Base-by-base conservation (phyloP, 495 filamentous ascomycete genomes). In the Penicillium lagena region DNA sequence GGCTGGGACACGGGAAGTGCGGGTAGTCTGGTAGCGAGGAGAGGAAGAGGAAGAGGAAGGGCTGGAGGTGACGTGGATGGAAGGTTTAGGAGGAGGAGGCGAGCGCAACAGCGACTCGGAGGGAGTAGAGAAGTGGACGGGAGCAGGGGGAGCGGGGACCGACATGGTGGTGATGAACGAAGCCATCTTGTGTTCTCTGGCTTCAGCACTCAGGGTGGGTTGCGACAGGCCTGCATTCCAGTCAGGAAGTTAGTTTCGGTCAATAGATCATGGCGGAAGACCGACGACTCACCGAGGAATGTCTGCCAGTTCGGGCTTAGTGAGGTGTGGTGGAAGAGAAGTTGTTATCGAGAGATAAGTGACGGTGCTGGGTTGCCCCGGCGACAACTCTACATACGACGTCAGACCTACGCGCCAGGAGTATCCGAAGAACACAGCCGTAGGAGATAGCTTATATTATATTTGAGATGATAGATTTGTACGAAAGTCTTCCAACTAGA, bases 111-210 rank as follows among this genome's bases (percentile, higher is more conserved):
- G 48, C 48, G 64, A 51, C 38, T 59, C 53, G 12, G 59, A 43
- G 60, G 64, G 40, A 54, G 61, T 49, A 58, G 59, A 51, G 50
- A 60, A 44, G 62, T 58, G 55, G 46, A 55, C 58, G 44, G 54
- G 54, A 45, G 58, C 37, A 54, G 62, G 66, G 48, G 51, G 46
- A 54, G 55, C 43, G 62, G 67, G 67, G 47, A 83, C 81, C 55
- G 77, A 85, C 81, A 85, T 85, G 62, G 81, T 85, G 51, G 76
- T 81, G 64, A 83, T 80, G 67, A 85, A 80, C 43, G 80, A 82
- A 61, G 78, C 69, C 80, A 84, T 84, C 29, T 42, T 68, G 39
- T 40, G 47, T 43, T 11, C 29, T 30, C 35, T 31, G 1, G 40
- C 6, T 49, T 14, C 14, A 10, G 37, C 11, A 7, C 10, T 11